These are phyloP conservation scores for Populus hybrid DNA, from an alignment of 441 rosid species.

Conservation along the genomic window DNA sequence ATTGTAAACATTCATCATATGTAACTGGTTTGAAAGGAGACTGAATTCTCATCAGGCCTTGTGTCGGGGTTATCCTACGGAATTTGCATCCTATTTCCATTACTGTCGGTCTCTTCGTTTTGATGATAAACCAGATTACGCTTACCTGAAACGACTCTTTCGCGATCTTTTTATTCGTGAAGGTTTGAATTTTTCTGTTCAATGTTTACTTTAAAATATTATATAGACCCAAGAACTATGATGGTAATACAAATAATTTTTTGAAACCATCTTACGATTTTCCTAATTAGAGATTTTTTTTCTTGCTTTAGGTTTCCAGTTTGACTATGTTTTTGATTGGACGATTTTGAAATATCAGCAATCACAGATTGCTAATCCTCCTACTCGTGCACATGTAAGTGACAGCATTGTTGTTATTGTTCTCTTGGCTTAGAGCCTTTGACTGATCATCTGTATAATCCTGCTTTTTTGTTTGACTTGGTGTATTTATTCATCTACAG, in stretches of 20 bases:
- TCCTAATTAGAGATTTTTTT: constrained; percentile 5
- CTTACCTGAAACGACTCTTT: constrained; percentile 84
- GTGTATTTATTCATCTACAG: constrained; percentile 20
- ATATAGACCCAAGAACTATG: background rate
- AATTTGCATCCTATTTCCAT: constrained; percentile 96
- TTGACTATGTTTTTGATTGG: no score
- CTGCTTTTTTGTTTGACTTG: background rate
- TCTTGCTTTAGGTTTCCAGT: constrained; percentile 63
- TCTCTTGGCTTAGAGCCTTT: background rate
- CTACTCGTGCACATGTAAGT: constrained; percentile 62
- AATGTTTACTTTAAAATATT: constrained; percentile 8
- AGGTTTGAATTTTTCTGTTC: constrained; percentile 46
- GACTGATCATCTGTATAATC: background rate
- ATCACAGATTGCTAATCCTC: constrained; percentile 76
- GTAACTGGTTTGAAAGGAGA: constrained; percentile 18
- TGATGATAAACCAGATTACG: constrained; percentile 96
- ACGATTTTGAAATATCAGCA: constrained; percentile 99
- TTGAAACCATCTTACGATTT: background rate
- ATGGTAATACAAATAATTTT: background rate
- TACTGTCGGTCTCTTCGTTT: constrained; percentile 91
- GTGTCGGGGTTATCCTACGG: constrained; percentile 94
- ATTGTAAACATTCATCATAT: background rate
- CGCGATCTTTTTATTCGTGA: constrained; percentile 97
- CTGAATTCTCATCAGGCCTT: constrained; percentile 50
- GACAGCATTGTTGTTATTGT: background rate